Evolutionary conservation across 1,139 yeast genomes (phyloP), one percentile per base, ranked within the genome.

Genomic region (Zygoascus meyerae): DNA sequence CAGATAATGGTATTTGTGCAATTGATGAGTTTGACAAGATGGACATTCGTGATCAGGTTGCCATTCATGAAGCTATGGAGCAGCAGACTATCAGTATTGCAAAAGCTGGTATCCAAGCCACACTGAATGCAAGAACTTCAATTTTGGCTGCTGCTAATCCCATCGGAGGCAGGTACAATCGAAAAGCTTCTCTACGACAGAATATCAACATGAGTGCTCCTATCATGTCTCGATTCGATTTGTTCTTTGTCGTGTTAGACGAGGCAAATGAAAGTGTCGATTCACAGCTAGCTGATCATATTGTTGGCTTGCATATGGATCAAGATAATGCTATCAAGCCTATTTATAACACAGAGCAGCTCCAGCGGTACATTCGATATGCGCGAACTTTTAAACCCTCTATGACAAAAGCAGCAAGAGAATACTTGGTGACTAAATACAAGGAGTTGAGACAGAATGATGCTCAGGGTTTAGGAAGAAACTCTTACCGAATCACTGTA

Each of bases 31-130:
- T 92, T 60, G 99, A 92, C 66, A 92, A 94, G 72, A 92, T 92
- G 98, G 97, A 92, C 66, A 67, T 92, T 43, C 70, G 81, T 4
- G 98, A 94, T 67, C 98, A 94, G 69, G 98, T 92, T 49, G 98
- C 98, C 2, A 92, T 92, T 72, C 99, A 92, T 70, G 99, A 92
- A 72, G 99, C 98, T 12, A 92, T 92, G 99, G 98, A 92, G 73
- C 98, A 92, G 68, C 98, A 92, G 66, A 92, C 98, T 0, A 92
- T 92, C 54, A 89, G 97, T 11, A 92, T 92, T 61, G 97, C 98
- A 18, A 92, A 92, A 65, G 98, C 98, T 1, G 98, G 98, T 60
- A 92, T 92, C 53, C 97, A 92, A 64, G 97, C 98, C 5, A 92
- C 98, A 0, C 71, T 92, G 59, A 92, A 92, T 64, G 98, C 98